These are phyloP conservation scores for Pythium brassicae DNA, from an alignment of 352 stramenopile genomes.

Conservation along the genomic window DNA sequence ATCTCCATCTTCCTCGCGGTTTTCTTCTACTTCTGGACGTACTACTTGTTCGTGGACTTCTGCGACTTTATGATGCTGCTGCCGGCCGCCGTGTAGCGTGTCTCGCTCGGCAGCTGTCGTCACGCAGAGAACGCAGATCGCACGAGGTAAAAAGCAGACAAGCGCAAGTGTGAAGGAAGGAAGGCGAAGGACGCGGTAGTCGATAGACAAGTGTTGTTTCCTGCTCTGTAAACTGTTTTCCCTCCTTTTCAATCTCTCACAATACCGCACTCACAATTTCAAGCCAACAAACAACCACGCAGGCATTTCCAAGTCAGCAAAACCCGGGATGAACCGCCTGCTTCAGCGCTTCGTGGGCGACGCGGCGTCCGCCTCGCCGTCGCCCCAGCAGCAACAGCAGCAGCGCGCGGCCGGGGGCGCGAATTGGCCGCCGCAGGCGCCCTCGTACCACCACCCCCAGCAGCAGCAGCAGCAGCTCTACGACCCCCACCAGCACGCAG, in stretches of 20 bases:
- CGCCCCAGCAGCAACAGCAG: conserved; percentile 3
- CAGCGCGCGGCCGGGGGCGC: conserved; percentile 1
- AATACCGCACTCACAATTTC: too few species aligned
- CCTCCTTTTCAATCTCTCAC: too few species aligned
- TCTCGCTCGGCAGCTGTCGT: too few species aligned
- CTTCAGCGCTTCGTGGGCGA: conserved; percentile 17
- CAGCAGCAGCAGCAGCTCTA: conserved; percentile 7
- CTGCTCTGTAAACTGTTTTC: too few species aligned
- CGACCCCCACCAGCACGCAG: conserved; percentile 1
- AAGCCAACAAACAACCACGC: too few species aligned
- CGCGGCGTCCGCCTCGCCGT: conserved; percentile 4
- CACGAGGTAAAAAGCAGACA: not conserved
- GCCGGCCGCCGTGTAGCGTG: conserved; percentile 38
- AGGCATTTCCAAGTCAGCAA: too few species aligned
- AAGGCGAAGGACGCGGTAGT: not conserved
- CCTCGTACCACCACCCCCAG: not conserved
- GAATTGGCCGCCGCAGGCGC: not conserved
- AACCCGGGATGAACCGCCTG: conserved; percentile 13
- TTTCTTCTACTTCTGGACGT: conserved; percentile 80
- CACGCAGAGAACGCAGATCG: not conserved
- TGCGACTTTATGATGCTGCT: conserved; percentile 77
- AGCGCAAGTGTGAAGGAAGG: not conserved
- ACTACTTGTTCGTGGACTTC: conserved; percentile 82
- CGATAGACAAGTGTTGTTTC: too few species aligned
- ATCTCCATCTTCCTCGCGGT: conserved; percentile 90